A percentile compares a stretch with the other conserved stretches of the same genome.
These are phyloP conservation scores for Ganoderma multipileum DNA, from an alignment of 1,284 basidiomycete species.

Conservation along the genomic window DNA sequence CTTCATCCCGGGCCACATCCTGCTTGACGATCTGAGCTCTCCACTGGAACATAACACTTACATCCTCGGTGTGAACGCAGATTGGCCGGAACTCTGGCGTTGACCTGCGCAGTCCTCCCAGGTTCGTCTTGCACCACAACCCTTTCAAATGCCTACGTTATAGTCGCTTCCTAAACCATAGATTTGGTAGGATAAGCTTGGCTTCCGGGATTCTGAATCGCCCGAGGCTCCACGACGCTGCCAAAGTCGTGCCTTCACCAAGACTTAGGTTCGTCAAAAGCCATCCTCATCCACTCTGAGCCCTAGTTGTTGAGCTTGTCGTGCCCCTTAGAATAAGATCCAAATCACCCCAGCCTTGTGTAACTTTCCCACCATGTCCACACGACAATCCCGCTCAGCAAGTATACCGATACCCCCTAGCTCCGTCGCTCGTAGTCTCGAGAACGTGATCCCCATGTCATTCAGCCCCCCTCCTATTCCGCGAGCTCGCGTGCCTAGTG, in stretches of 20 bases:
- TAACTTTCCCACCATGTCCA: conserved; percentile 14
- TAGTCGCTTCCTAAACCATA: background rate
- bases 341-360: background rate
- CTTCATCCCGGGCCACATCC: background rate
- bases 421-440: conserved; percentile 60
- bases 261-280: background rate
- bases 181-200: background rate
- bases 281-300: background rate
- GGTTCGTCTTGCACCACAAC: background rate
- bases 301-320: background rate
- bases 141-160: background rate
- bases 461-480: conserved; percentile 46
- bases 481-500: conserved; percentile 22
- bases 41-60: background rate
- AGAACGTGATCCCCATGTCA: conserved; percentile 67
- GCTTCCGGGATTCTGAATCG: background rate
- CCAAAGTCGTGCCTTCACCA: background rate
- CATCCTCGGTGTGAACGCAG: background rate
- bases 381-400: conserved; percentile 57
- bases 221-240: background rate
- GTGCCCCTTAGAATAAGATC: background rate
- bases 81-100: background rate
- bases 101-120: background rate
- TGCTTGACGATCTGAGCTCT: background rate
- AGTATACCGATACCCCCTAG: conserved; percentile 67